phyloP scores from a whole-genome alignment of 75 land plant genomes.

The Larix kaempferi region DNA sequence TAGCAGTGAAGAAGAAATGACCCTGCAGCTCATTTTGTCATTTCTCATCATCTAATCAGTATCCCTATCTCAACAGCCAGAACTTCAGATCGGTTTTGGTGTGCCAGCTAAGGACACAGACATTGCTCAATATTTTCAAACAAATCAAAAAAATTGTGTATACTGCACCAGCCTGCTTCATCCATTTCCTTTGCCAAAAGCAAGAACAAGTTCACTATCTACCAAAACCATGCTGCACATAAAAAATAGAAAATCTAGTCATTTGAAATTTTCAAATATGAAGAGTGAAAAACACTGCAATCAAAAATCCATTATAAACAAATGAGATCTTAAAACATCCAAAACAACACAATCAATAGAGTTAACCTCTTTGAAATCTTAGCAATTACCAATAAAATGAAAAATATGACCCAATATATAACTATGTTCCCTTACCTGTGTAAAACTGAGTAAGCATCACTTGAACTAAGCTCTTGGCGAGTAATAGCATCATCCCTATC shows the following conservation, averaged over 20 bases:
- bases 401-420: neutral
- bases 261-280: neutral
- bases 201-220: neutral
- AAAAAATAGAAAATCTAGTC: neutral
- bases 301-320: neutral
- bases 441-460: slow-evolving; percentile 28
- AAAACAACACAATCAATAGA: neutral
- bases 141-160: no score
- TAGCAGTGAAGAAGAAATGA: neutral
- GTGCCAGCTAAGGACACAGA: neutral
- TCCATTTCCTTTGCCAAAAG: neutral
- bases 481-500: slow-evolving; percentile 48
- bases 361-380: neutral
- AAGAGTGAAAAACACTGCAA: neutral
- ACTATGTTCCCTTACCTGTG: slow-evolving; percentile 29
- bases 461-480: slow-evolving; percentile 21
- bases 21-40: neutral
- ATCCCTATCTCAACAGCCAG: no score
- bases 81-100: no score
- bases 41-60: neutral
- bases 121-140: neutral
- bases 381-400: neutral
- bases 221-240: neutral
- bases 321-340: neutral
- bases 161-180: neutral